Base-by-base conservation (phyloP, 305 asterid species). In the Petunia hybrid region DNA sequence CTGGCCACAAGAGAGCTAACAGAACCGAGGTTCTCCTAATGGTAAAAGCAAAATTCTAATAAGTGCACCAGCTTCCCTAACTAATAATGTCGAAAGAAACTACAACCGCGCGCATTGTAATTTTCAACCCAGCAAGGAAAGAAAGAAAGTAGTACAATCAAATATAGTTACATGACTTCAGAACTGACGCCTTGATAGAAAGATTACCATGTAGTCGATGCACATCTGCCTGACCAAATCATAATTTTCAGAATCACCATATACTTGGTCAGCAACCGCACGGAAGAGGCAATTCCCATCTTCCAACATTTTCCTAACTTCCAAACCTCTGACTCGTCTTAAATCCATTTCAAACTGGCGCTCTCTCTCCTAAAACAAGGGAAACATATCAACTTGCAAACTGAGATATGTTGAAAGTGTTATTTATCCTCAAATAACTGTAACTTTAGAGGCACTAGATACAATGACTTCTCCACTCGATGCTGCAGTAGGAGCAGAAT, bases 241-340 rank as follows among this genome's bases (percentile, higher is more conserved):
- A 87, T 89, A 93, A 62, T 81, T 75, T 78, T 95, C 98, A 78
- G 98, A 93, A 85, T 97, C 99, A 36, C 99, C 99, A 90, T 97
- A 95, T 53, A 97, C 99, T 91, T 92, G 99, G 89, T 97, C 97
- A 38, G 98, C 98, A 88, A 97, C 99, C 85, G 99, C 99, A 81
- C 99, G 97, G 76, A 97, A 97, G 76, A 97, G 97, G 82, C 99
- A 97, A 87, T 97, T 97, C 68, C 99, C 99, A 75, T 97, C 99
- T 89, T 92, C 97, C 53, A 90, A 77, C 99, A 97, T 97, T 88
- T 88, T 97, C 84, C 91, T 93, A 81, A 97, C 97, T 88, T 97
- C 99, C 83, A 93, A 86, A 78, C 99, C 96, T 91, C 91, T 92
- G 65, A 83, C 93, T 77, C 98, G 93, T 84, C 97, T 90, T 80